A percentile compares a stretch with the other conserved stretches of the same genome.
Evolutionary conservation across 495 filamentous ascomycete species (phyloP).

Genomic region (Hypoxylon subgilvum): DNA sequence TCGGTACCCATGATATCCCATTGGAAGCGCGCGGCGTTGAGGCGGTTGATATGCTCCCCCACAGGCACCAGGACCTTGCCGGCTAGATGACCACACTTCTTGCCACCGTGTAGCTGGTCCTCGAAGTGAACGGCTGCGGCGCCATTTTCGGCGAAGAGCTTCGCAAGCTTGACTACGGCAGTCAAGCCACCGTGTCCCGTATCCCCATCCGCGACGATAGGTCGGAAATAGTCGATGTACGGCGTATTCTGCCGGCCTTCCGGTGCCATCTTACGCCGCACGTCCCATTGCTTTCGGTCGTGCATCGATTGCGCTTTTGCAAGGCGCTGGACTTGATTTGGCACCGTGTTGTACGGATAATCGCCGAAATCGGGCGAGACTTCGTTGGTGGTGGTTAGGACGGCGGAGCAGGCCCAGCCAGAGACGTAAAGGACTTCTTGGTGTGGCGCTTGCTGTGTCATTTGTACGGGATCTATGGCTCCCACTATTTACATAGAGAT

Average conservation of each 20-base stretch:
- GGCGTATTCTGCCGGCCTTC: slow-evolving; percentile 74
- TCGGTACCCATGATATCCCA: slow-evolving; percentile 98
- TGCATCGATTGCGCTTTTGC: slow-evolving; percentile 97
- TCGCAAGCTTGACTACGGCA: slow-evolving; percentile 93
- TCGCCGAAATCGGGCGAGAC: slow-evolving; percentile 97
- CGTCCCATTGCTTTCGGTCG: slow-evolving; percentile 93
- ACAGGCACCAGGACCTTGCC: slow-evolving; percentile 95
- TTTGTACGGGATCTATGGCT: slow-evolving; percentile 96
- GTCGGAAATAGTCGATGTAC: slow-evolving; percentile 89
- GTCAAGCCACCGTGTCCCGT: slow-evolving; percentile 92
- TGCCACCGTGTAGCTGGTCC: slow-evolving; percentile 95
- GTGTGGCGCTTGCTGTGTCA: slow-evolving; percentile 96
- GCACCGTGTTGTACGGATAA: slow-evolving; percentile 98
- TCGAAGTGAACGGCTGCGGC: slow-evolving; percentile 97
- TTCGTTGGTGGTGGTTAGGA: slow-evolving; percentile 92
- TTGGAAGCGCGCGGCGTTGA: slow-evolving; percentile 90
- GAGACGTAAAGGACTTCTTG: slow-evolving; percentile 96
- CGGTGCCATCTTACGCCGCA: slow-evolving; percentile 73
- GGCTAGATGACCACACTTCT: slow-evolving; percentile 97
- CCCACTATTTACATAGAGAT: slow-evolving; percentile 66
- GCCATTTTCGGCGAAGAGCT: slow-evolving; percentile 98
- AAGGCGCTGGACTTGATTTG: slow-evolving; percentile 94
- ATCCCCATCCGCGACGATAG: slow-evolving; percentile 97
- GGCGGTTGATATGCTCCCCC: slow-evolving; percentile 93
- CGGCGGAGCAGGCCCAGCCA: slow-evolving; percentile 94